Evolutionary conservation across 192 early-diverging fungal species (phyloP), one percentile per base, ranked within the genome.

Genomic region (Jimgerdemannia lactiflua): DNA sequence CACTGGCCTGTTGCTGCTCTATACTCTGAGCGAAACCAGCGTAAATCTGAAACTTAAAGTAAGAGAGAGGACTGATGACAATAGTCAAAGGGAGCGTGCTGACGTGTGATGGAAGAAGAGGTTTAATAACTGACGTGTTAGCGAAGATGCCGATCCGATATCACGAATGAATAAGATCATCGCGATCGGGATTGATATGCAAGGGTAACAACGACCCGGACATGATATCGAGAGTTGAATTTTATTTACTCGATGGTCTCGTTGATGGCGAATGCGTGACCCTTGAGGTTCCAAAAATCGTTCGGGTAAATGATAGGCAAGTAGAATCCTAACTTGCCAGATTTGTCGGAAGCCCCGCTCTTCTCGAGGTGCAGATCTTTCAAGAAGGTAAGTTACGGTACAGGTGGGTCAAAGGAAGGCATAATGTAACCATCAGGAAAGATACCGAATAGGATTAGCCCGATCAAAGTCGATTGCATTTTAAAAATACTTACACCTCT

Each of bases 271-370:
- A 81, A 78, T 43, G 93, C 79, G 20, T 94, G 86, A 10, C 94
- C 90, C 17, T 75, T 74, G 39, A 96, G 78, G 70, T 89, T 71
- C 95, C 94, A 97, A 70, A 97, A 97, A 70, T 95, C 93, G 71
- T 97, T 95, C 18, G 85, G 84, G 70, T 85, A 91, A 54, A 95
- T 82, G 41, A 91, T 77, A 4, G 96, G 96, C 40, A 85, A 83
- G 77, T 90, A 94, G 77, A 77, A 88, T 64, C 86, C 84, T 67
- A 72, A 39, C 39, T 85, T 79, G 10, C 82, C 81, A 7, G 80
- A 66, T 4, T 67, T 64, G 75, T 84, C 84, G 9, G 63, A 59
- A 17, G 65, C 42, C n/a, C 80, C 78, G 14, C 66, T 77, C 19
- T 66, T 75, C 54, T 89, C 88, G 65, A 86, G 65, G 54, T 80